A percentile compares a stretch with the other conserved stretches of the same genome.
These are phyloP conservation scores for Corymbia citriodora DNA, from an alignment of 441 rosid genomes.

Conservation along the genomic window DNA sequence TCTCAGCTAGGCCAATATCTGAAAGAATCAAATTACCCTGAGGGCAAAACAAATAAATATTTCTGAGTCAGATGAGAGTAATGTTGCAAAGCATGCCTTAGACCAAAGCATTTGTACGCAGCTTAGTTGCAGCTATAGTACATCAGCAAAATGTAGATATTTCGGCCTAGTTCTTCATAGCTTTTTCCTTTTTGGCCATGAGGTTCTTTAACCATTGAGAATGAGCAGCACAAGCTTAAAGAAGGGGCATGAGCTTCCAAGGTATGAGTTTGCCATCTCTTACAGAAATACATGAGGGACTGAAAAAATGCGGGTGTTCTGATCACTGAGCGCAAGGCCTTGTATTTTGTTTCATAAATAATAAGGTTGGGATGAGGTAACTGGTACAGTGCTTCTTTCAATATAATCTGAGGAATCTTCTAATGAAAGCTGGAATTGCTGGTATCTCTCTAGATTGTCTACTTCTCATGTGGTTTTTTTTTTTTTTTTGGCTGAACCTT, in stretches of 20 bases:
- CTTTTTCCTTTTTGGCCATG: not conserved
- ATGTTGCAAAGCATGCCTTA: not conserved
- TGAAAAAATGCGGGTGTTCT: not conserved
- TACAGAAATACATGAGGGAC: not conserved
- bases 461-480: not conserved
- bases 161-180: not conserved
- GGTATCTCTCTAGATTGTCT: not conserved
- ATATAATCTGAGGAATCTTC: not conserved
- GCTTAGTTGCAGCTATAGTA: not conserved
- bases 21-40: conserved; percentile 76
- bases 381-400: not conserved
- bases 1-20: conserved; percentile 88
- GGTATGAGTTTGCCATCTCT: not conserved
- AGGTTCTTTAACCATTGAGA: not conserved
- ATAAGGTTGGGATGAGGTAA: not conserved
- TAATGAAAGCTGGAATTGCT: not conserved
- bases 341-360: not conserved
- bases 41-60: conserved; percentile 8
- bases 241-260: not conserved
- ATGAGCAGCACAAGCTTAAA: not conserved
- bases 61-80: not conserved
- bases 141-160: not conserved
- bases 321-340: not conserved
- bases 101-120: not conserved
- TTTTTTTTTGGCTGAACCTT: not conserved